phyloP scores from a whole-genome alignment of 139 green algal species.

The Coccomyxa sp. region DNA sequence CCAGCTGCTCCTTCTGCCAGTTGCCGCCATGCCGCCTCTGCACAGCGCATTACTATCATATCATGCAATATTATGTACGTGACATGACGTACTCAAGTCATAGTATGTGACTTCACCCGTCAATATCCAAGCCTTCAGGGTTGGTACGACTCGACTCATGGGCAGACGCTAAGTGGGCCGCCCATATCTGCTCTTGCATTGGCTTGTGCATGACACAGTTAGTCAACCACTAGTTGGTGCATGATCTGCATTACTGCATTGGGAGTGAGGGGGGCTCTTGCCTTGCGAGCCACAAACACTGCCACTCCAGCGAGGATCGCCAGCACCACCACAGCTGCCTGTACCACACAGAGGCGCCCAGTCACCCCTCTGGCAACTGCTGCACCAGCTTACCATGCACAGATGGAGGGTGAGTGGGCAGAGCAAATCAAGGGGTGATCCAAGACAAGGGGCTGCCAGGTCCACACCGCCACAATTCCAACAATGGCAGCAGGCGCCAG shows the following conservation, averaged over 20 bases:
- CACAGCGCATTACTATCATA: background rate
- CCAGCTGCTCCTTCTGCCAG: slow-evolving; percentile 3
- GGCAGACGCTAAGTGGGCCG: background rate
- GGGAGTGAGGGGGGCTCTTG: too few relatives aligned
- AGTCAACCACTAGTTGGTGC: background rate
- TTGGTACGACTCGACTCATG: background rate
- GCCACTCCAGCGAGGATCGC: background rate
- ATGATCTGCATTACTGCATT: background rate
- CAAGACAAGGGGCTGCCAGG: background rate
- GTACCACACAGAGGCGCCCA: background rate
- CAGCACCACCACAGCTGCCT: background rate
- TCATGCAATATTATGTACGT: background rate
- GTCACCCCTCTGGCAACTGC: background rate
- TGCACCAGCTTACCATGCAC: background rate
- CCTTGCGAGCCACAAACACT: background rate
- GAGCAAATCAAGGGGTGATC: background rate
- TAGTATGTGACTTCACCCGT: background rate
- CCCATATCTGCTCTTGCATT: background rate
- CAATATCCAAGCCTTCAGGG: background rate
- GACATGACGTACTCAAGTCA: background rate
- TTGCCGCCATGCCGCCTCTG: background rate
- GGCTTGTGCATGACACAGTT: background rate
- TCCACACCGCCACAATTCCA: background rate
- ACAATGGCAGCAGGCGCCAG: background rate
- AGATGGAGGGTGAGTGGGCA: background rate